These are phyloP conservation scores for Cydonia oblonga DNA, from an alignment of 331 rosid genomes.

Conservation along the genomic window DNA sequence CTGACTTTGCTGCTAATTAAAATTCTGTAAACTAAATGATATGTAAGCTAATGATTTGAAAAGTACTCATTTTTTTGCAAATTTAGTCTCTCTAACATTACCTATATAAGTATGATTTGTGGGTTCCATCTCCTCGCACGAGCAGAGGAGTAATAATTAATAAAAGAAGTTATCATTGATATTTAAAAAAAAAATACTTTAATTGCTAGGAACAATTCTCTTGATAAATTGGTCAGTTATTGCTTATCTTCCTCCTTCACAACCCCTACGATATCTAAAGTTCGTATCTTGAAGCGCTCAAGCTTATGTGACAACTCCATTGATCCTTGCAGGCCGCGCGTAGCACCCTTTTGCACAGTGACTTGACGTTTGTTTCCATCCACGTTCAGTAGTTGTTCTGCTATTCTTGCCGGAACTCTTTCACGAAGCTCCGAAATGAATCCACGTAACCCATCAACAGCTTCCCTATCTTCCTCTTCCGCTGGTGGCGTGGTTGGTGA, in stretches of 20 bases:
- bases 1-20: too few species aligned
- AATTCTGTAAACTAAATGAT: too few species aligned
- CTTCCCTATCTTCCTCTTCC: not conserved
- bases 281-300: constrained; percentile 18
- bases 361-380: not conserved
- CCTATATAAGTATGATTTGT: too few species aligned
- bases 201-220: too few species aligned
- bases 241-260: constrained; percentile 5
- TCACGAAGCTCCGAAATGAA: not conserved
- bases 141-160: too few species aligned
- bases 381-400: not conserved
- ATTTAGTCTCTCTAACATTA: too few species aligned
- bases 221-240: not conserved
- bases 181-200: too few species aligned
- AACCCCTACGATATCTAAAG: not conserved
- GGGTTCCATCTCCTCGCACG: too few species aligned
- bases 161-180: too few species aligned
- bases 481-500: not conserved
- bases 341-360: not conserved
- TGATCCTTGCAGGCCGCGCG: not conserved
- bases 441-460: not conserved
- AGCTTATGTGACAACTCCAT: not conserved
- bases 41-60: too few species aligned
- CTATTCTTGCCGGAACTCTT: constrained; percentile 2
- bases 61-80: too few species aligned